phyloP scores from a whole-genome alignment of 1,139 yeast species.

The Kurtzmaniella natalensis region DNA sequence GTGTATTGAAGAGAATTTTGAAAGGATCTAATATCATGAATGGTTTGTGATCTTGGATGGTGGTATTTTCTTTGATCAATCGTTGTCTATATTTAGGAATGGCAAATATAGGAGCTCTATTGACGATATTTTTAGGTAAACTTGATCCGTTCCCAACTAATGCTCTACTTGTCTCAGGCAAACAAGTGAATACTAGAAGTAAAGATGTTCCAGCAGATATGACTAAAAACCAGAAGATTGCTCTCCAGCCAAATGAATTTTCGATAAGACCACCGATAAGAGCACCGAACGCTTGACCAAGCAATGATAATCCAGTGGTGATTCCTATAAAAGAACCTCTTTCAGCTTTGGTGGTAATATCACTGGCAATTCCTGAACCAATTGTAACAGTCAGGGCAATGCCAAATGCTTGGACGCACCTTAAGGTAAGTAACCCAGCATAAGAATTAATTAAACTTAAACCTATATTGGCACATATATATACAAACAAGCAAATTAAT shows the following conservation, averaged over 20 bases:
- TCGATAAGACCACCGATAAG: conserved; percentile 67
- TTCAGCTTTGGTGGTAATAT: conserved; percentile 54
- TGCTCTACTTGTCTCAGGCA: conserved; percentile 72
- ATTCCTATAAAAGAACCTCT: conserved; percentile 66
- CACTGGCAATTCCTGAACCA: conserved; percentile 64
- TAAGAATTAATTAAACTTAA: conserved; percentile 53
- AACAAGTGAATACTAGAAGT: conserved; percentile 29
- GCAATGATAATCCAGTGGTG: conserved; percentile 56
- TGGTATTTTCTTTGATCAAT: conserved; percentile 10
- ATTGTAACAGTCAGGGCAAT: conserved; percentile 70
- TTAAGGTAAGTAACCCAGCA: conserved; percentile 48
- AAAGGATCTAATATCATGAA: conserved; percentile 45
- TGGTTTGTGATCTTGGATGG: conserved; percentile 19
- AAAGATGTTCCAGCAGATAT: conserved; percentile 50
- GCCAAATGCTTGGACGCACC: conserved; percentile 68
- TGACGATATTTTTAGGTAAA: conserved; percentile 25
- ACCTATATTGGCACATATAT: conserved; percentile 55
- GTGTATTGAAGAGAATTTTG: conserved; percentile 30
- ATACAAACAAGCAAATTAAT: conserved; percentile 46
- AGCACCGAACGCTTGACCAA: conserved; percentile 78
- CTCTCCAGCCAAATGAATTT: conserved; percentile 63
- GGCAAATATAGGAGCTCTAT: conserved; percentile 16
- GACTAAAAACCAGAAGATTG: conserved; percentile 71
- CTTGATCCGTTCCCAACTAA: conserved; percentile 66
- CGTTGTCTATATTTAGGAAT: conserved; percentile 16